Base-by-base conservation (phyloP, 1,139 yeast genomes). In the Blastobotrys aristatus region DNA sequence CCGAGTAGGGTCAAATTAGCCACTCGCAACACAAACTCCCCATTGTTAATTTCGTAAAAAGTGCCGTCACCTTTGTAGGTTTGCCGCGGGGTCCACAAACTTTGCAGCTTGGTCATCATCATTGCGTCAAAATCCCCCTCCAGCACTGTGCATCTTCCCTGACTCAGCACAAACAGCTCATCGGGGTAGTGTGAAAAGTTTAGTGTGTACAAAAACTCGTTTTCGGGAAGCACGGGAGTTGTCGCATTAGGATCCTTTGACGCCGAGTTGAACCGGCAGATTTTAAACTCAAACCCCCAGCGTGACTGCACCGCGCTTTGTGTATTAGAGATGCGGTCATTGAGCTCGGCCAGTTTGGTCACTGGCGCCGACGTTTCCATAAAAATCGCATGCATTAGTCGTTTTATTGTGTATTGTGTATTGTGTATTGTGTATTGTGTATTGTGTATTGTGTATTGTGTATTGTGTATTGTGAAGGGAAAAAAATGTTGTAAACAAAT, bases 1-100 rank as follows among this genome's bases (percentile, higher is more conserved):
- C 95, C 95, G 61, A 84, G 92, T 14, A 85, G 68, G 48, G 81
- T 79, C 45, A 85, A 79, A 57, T 86, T 87, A 26, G 85, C 81
- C 0, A 89, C 77, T 46, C 87, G 68, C 2, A 79, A 53, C 11
- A 63, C 57, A 43, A 74, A 69, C 20, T 61, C 60, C 7, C 64
- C 66, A 26, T 61, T 62, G 14, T 58, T 55, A 4, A 72, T 53
- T 38, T 64, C 65, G 58, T 82, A 84, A 2, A 79, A 76, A 47
- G 76, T 76, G 3, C 92, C 92, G 53, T 84, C 92, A 2, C 94
- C 95, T 54, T 79, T 76, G 40, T 85, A 74, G n/a, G 78, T 71
- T 63, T 86, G 95, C 50, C 86, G 71, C 47, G 79, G 73, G 0
- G 73, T 68, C 95, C 95, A 87, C 47, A 83, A 64, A 55, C 88